Conservation (phyloP, 2,329 filamentous ascomycete species). For the Apiospora aurea region DNA sequence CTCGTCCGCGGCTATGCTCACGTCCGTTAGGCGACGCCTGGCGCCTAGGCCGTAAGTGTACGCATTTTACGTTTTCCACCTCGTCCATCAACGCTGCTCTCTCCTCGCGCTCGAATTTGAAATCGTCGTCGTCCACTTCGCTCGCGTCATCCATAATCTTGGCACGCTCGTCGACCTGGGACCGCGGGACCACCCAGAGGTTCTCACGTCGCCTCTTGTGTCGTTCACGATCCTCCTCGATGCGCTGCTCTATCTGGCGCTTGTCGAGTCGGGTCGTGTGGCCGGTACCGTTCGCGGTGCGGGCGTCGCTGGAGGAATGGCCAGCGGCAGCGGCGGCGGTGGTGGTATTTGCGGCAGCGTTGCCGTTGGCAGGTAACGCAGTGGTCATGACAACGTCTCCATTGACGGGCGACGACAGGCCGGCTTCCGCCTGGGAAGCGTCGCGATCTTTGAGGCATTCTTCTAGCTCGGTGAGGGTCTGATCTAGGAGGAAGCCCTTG, state of each 20-base stretch:
- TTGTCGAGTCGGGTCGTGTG: conserved; percentile 66
- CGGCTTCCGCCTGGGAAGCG: conserved; percentile 63
- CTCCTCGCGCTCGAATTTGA: conserved; percentile 79
- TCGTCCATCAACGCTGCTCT: conserved; percentile 47
- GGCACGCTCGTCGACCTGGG: conserved; percentile 74
- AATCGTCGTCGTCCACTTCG: conserved; percentile 88
- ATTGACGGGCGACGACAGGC: conserved; percentile 57
- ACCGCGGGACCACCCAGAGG: conserved; percentile 85
- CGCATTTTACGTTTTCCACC: conserved; percentile 16
- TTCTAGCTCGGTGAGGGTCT: conserved; percentile 81
- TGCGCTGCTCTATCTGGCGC: conserved; percentile 90
- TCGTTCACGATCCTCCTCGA: conserved; percentile 94
- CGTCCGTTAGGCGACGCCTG: conserved; percentile 25
- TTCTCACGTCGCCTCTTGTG: conserved; percentile 92
- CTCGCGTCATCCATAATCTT: conserved; percentile 88
- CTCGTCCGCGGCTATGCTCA: not conserved
- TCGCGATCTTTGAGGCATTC: conserved; percentile 84
- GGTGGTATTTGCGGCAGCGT: conserved; percentile 39
- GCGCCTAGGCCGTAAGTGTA: not conserved
- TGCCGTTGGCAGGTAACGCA: conserved; percentile 38
- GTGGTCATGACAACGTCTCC: conserved; percentile 48
- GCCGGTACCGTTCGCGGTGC: conserved; percentile 38
- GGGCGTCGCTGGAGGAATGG: conserved; percentile 44
- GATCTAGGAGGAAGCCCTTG: conserved; percentile 75
- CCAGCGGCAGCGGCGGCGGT: conserved; percentile 42